Base-by-base conservation (phyloP, 108 stramenopile species). In the Stephanodiscus minutulus region DNA sequence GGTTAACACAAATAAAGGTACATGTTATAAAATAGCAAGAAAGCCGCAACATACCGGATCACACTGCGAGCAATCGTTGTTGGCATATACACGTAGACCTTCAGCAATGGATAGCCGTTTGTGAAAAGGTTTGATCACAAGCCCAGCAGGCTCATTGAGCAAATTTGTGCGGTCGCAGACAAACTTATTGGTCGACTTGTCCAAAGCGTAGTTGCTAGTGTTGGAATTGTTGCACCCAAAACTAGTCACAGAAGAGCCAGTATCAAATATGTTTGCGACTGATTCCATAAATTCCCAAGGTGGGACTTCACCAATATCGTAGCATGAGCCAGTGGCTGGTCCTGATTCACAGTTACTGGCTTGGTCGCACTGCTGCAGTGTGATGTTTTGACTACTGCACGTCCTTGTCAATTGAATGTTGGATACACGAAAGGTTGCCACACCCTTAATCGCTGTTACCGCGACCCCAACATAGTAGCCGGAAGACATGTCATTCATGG, bases 271-370 rank as follows among this genome's bases (percentile, higher is more conserved):
- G 27, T 7, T 28, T 25, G 25, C 15, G 25, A 56, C 24, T 5
- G 55, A 27, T 25, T 56, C 55, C 15, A 31, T 33, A 18, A 50
- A 31, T 22, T 50, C 50, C 33, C 47, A 48, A 3, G 70, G 36
- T 28, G 48, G 46, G 31, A 61, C 17, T n/a, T n/a, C 22, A 33
- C 70, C 70, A 44, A 28, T 47, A 17, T 71, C 50, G 41, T 71
- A 71, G 25, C 70, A 71, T 31, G 47, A 50, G 21, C 28, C 31
- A 22, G 33, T 61, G 15, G 37, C 13, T 33, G 25, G 60, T 27
- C 70, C 70, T 37, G 49, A 25, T 18, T 61, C 70, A 49, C 70
- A 71, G 37, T 71, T 71, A 1, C 39, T 61, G 17, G 70, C 70
- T 48, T 72, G 71, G 18, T 64, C 71, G 43, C 71, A 72, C 54